These are phyloP conservation scores for Arachnomyces sp. DNA, from an alignment of 2,329 filamentous ascomycete species.

Conservation along the genomic window DNA sequence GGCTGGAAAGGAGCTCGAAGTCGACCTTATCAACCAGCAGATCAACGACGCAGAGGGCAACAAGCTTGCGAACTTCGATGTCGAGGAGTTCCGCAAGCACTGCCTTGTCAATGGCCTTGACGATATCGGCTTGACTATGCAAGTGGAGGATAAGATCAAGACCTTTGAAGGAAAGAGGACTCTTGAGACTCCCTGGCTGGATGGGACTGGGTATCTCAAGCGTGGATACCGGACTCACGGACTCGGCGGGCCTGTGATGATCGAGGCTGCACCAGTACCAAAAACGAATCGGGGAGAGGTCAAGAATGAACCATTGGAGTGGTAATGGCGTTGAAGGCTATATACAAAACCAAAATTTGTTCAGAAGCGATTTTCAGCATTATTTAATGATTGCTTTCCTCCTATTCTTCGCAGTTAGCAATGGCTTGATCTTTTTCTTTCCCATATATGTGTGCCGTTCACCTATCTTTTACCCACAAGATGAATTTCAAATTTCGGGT, in stretches of 20 bases:
- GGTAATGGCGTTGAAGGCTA: constrained; percentile 45
- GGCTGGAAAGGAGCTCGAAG: constrained; percentile 74
- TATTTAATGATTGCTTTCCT: too few species aligned
- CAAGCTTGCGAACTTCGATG: constrained; percentile 69
- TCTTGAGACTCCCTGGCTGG: constrained; percentile 77
- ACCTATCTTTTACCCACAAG: not conserved
- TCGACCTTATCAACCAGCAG: constrained; percentile 77
- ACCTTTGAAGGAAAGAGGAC: constrained; percentile 73
- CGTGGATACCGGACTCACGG: constrained; percentile 34
- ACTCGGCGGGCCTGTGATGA: constrained; percentile 47
- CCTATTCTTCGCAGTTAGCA: not conserved
- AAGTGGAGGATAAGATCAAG: constrained; percentile 80
- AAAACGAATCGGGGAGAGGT: constrained; percentile 83
- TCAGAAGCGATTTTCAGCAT: not conserved
- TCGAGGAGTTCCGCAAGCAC: constrained; percentile 90
- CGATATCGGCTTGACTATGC: constrained; percentile 90
- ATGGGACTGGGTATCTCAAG: constrained; percentile 72
- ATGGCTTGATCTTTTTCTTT: not conserved
- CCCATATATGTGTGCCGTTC: not conserved
- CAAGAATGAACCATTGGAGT: constrained; percentile 78
- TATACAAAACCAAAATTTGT: not conserved
- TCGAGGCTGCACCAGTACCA: constrained; percentile 62
- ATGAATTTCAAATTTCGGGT: not conserved
- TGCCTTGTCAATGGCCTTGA: constrained; percentile 89
- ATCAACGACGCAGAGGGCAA: constrained; percentile 69